Evolutionary conservation across 2,329 filamentous ascomycete species (phyloP).

Genomic region (Podosphaera fusca): DNA sequence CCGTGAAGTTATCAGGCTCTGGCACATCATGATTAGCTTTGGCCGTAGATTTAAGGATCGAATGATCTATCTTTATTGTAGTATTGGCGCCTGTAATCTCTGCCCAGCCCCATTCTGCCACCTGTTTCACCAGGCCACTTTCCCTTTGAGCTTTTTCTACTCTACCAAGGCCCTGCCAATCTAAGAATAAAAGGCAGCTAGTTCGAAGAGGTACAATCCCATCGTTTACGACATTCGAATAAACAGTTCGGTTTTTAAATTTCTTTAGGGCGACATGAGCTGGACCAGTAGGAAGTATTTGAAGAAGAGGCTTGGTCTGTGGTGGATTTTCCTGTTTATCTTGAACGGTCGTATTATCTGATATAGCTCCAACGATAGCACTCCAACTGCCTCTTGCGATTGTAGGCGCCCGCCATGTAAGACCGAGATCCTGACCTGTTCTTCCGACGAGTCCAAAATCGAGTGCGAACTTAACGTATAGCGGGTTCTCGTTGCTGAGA

Average conservation of each 20-base stretch:
- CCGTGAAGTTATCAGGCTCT: conserved; percentile 24
- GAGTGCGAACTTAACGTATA: conserved; percentile 91
- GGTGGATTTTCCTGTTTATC: conserved; percentile 40
- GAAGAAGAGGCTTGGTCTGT: conserved; percentile 66
- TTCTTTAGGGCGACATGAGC: conserved; percentile 69
- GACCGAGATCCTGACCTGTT: conserved; percentile 79
- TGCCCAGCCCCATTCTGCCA: conserved; percentile 85
- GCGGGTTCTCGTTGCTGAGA: conserved; percentile 86
- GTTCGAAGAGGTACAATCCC: conserved; percentile 88
- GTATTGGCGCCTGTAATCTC: conserved; percentile 56
- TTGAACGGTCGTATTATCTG: conserved; percentile 35
- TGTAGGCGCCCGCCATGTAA: conserved; percentile 83
- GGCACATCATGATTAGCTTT: conserved; percentile 30
- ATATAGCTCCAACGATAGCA: conserved; percentile 61
- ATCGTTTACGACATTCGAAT: conserved; percentile 95
- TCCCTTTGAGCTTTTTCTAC: conserved; percentile 88
- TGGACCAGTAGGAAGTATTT: conserved; percentile 76
- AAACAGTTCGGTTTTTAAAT: conserved; percentile 77
- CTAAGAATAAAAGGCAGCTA: conserved; percentile 85
- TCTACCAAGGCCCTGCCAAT: conserved; percentile 82
- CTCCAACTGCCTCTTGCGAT: conserved; percentile 72
- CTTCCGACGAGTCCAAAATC: conserved; percentile 93
- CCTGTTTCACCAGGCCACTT: conserved; percentile 75
- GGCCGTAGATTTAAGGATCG: too few species aligned
- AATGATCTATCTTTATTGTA: conserved; percentile 20